Percentiles rank a stretch among this genome's conserved stretches.
These are phyloP conservation scores for Nakaseomyces nivariensis DNA, from an alignment of 1,139 yeast genomes.

Conservation along the genomic window DNA sequence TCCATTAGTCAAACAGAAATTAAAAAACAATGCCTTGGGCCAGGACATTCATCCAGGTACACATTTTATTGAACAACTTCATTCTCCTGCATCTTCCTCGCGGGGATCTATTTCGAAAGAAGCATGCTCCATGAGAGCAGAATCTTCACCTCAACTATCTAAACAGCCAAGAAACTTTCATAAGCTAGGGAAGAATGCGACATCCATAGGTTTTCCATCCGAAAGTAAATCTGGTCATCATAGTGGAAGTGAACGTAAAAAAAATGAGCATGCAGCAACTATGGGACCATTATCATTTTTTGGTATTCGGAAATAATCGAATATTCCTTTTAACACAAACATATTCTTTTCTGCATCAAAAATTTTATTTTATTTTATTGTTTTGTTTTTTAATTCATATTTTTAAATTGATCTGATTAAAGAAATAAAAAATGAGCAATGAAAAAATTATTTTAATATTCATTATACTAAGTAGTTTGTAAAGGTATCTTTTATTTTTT, in stretches of 20 bases:
- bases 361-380: no score
- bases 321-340: no score
- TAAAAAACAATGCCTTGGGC: not conserved
- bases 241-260: conserved; percentile 6
- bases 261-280: conserved; percentile 7
- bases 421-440: no score
- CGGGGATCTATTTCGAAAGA: not conserved
- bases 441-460: no score
- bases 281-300: conserved; percentile 15
- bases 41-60: conserved; percentile 1
- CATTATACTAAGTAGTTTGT: no score
- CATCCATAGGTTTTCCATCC: not conserved
- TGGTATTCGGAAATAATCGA: conserved; percentile 7
- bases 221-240: not conserved
- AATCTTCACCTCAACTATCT: not conserved
- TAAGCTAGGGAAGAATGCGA: not conserved
- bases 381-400: no score
- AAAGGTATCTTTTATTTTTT: no score
- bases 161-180: not conserved
- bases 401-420: no score
- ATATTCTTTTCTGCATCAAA: not conserved
- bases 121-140: not conserved
- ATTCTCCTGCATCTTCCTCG: not conserved
- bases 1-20: not conserved
- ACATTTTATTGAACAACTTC: not conserved